Percentiles rank a stretch among this genome's conserved stretches.
Evolutionary conservation across 129 eudicot species (phyloP).

Genomic region (Escallonia herrerae): DNA sequence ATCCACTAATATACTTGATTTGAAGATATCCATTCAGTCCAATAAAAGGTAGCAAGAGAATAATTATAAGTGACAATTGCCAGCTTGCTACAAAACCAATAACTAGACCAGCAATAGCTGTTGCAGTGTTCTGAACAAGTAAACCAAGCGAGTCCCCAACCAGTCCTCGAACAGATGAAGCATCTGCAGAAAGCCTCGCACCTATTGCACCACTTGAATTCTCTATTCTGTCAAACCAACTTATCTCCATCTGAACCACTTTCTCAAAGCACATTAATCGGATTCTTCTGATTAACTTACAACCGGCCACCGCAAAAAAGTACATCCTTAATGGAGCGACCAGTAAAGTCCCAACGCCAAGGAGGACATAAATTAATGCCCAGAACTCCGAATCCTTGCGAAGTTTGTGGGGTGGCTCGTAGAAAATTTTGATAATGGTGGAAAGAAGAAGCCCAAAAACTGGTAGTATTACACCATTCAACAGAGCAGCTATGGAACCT

Average conservation of each 20-base stretch:
- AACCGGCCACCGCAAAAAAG: slow-evolving; percentile 39
- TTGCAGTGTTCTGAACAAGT: slow-evolving; percentile 35
- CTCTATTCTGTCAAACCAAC: slow-evolving; percentile 40
- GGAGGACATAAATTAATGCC: slow-evolving; percentile 30
- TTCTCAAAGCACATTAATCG: slow-evolving; percentile 43
- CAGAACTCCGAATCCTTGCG: slow-evolving; percentile 30
- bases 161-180: slow-evolving; percentile 25
- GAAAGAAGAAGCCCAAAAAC: slow-evolving; percentile 31
- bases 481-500: slow-evolving; percentile 30
- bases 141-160: slow-evolving; percentile 41
- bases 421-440: slow-evolving; percentile 21
- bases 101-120: slow-evolving; percentile 37
- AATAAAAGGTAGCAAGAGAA: slow-evolving; percentile 38
- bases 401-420: slow-evolving; percentile 26
- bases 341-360: slow-evolving; percentile 23
- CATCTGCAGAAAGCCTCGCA: slow-evolving; percentile 39
- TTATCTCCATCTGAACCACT: slow-evolving; percentile 37
- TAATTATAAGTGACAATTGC: slow-evolving; percentile 31
- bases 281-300: slow-evolving; percentile 33
- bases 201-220: slow-evolving; percentile 46
- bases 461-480: slow-evolving; percentile 32
- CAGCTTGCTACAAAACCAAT: slow-evolving; percentile 53
- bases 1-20: slow-evolving; percentile 27
- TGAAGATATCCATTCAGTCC: slow-evolving; percentile 38
- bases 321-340: slow-evolving; percentile 21